These are phyloP conservation scores for Colletotrichum costaricense DNA, from an alignment of 2,329 filamentous ascomycete species.

Conservation along the genomic window DNA sequence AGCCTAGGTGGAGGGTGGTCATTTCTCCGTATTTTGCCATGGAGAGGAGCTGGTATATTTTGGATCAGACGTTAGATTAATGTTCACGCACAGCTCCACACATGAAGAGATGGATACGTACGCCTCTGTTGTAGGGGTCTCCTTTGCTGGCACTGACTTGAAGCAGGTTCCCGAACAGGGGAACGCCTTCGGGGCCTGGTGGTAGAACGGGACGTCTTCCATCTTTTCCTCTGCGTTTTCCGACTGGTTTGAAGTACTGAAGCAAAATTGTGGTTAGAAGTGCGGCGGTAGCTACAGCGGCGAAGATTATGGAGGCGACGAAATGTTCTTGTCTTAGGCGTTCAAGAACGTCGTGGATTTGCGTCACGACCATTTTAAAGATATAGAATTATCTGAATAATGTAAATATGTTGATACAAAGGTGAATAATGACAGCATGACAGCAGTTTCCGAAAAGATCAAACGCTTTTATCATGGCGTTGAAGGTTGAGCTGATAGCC, in stretches of 20 bases:
- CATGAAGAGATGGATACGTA: not conserved
- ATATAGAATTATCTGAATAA: not conserved
- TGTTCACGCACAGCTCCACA: not conserved
- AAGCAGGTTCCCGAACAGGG: not conserved
- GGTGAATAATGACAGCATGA: not conserved
- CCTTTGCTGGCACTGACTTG: not conserved
- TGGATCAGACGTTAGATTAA: not conserved
- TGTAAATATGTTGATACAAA: not conserved
- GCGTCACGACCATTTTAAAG: not conserved
- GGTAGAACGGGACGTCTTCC: not conserved
- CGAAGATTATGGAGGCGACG: not conserved
- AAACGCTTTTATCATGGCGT: not conserved
- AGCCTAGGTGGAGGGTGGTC: slow-evolving; percentile 42
- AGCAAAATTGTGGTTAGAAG: not conserved
- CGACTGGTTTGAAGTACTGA: not conserved
- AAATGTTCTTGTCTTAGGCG: not conserved
- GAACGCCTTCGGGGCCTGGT: not conserved
- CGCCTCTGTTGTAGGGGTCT: not conserved
- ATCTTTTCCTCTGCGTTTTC: not conserved
- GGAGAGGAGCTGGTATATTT: not conserved
- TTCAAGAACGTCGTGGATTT: not conserved
- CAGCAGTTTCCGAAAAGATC: not conserved
- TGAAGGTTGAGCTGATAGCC: not conserved
- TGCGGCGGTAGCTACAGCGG: not conserved
- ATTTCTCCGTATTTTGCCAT: slow-evolving; percentile 41